phyloP scores from a whole-genome alignment of 352 stramenopile species.

The Pythium sp. region DNA sequence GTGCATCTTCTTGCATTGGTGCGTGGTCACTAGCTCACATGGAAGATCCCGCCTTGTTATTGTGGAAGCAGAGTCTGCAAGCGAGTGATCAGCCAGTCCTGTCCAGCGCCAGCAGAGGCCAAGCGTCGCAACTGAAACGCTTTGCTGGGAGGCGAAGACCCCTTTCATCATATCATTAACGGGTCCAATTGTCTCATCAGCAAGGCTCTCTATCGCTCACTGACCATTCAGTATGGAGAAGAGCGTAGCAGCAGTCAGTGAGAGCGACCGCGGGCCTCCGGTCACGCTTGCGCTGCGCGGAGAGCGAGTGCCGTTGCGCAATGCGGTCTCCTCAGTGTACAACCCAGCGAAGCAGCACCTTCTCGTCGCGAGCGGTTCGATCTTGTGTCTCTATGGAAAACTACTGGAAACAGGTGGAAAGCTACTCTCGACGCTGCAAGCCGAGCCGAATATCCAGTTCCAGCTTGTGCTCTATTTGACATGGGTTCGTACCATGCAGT shows the following conservation, averaged over 20 bases:
- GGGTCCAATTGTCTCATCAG: neutral
- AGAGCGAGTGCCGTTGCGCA: constrained; percentile 35
- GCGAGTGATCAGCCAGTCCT: neutral
- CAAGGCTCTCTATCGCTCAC: too few species aligned
- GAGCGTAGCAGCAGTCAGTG: neutral
- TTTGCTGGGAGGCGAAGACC: neutral
- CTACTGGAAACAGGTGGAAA: constrained; percentile 43
- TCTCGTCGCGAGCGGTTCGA: constrained; percentile 32
- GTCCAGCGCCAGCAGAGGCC: neutral
- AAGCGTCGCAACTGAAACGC: constrained; percentile 9
- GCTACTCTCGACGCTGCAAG: constrained; percentile 27
- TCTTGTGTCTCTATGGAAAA: constrained; percentile 42
- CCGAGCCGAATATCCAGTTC: constrained; percentile 43
- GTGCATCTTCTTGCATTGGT: neutral
- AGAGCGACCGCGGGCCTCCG: constrained; percentile 9
- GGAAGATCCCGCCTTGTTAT: neutral
- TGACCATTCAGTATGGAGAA: constrained; percentile 1
- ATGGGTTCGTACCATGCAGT: constrained; percentile 32
- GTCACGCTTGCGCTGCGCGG: constrained; percentile 50
- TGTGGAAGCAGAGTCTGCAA: neutral
- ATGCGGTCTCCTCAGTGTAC: constrained; percentile 42
- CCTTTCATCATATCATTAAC: neutral
- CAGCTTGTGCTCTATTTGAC: constrained; percentile 36
- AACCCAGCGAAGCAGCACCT: constrained; percentile 32
- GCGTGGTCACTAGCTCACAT: neutral